Evolutionary conservation across 2,329 filamentous ascomycete genomes (phyloP).

Genomic region (Trichoderma endophyticum): DNA sequence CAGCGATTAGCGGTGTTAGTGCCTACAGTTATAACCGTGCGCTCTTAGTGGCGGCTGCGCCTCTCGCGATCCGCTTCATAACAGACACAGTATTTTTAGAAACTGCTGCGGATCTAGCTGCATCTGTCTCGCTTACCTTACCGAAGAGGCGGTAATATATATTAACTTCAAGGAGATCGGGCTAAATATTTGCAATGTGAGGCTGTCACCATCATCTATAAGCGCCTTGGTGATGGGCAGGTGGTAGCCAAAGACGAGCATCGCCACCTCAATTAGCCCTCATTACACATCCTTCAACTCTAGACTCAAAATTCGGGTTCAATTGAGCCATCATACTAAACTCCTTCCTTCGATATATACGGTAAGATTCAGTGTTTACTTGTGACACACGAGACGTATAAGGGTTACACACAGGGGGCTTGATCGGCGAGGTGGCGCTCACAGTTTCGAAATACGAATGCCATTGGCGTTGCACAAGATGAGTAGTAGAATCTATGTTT

Average conservation of each 20-base stretch:
- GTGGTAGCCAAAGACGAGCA: background rate
- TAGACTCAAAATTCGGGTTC: background rate
- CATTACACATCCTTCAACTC: background rate
- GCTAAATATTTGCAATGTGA: background rate
- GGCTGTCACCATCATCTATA: background rate
- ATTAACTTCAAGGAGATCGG: background rate
- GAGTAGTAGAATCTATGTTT: background rate
- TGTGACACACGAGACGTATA: background rate
- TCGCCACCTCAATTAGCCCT: background rate
- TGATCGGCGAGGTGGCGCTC: background rate
- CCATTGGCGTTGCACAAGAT: background rate
- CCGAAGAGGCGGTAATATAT: background rate
- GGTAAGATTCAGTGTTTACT: background rate
- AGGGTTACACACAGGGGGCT: background rate
- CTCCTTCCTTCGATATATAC: background rate
- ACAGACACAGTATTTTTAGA: slow-evolving; percentile 3
- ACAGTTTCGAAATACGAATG: background rate
- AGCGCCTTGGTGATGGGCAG: background rate
- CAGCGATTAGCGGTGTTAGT: background rate
- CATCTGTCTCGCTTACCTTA: background rate
- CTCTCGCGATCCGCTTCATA: slow-evolving; percentile 6
- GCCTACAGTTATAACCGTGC: background rate
- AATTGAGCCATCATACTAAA: background rate
- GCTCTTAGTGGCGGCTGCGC: background rate
- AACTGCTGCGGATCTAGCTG: background rate